phyloP scores from a whole-genome alignment of 345 rosid genomes.

The Eucalyptus curtisii region DNA sequence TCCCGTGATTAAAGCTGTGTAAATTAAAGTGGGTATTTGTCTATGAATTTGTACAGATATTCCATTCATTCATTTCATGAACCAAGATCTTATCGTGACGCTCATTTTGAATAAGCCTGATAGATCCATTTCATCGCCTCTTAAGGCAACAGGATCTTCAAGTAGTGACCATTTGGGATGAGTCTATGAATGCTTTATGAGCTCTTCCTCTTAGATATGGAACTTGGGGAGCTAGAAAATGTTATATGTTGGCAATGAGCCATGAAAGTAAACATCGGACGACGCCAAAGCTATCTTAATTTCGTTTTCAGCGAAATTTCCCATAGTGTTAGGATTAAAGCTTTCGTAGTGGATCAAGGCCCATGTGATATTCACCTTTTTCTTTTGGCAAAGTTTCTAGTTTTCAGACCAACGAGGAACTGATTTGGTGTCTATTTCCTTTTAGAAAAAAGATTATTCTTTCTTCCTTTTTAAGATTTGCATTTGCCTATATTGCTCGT shows the following conservation, averaged over 20 bases:
- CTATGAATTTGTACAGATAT: neutral
- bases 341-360: neutral
- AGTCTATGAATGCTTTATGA: neutral
- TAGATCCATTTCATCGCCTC: neutral
- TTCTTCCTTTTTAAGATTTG: neutral
- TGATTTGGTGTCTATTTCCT: neutral
- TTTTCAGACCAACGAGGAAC: neutral
- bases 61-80: neutral
- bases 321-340: no score
- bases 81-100: neutral
- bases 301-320: neutral
- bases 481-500: neutral
- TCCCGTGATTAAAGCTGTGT: neutral
- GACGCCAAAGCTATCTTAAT: neutral
- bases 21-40: neutral
- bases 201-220: neutral
- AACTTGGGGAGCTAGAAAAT: neutral
- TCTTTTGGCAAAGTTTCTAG: neutral
- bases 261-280: neutral
- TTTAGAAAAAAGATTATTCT: neutral
- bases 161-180: slow-evolving; percentile 3
- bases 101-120: neutral
- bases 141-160: slow-evolving; percentile 5
- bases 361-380: neutral
- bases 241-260: neutral